Base-by-base conservation (phyloP, 495 filamentous ascomycete species). In the Geopyxis carbonaria region DNA sequence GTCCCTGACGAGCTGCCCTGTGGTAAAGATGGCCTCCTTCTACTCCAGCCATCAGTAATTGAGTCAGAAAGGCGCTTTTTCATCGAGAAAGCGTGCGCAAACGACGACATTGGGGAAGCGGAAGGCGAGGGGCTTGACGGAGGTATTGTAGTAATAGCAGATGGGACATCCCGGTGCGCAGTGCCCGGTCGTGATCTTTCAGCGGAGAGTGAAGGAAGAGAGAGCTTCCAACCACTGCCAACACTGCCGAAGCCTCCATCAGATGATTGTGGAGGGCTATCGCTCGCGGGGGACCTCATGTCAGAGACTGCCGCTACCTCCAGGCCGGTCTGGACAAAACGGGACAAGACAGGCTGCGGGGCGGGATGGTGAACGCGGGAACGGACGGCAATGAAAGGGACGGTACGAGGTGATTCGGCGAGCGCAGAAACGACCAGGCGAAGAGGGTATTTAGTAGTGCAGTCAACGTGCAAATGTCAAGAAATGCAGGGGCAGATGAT, bases 11-110 rank as follows among this genome's bases (percentile, higher is more conserved):
- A n/a, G 34, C 41, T 23, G 25, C 50, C 50, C 45, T 54, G 51
- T 28, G 53, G 51, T 22, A 54, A 31, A 25, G 51, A 54, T 19
- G 51, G 51, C 21, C 51, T 49, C 22, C 51, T 46, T 49, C 51
- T 53, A 39, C 15, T 53, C 50, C 39, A 54, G 44, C 11, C 53
- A 50, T 54, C 51, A 53, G 51, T 53, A 31, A 54, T 48, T 33
- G 51, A 54, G 27, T 54, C 51, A 8, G 51, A 54, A 33, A 54
- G 47, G 31, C 51, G 50, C 28, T 54, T 54, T 21, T 54, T 54
- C 34, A 54, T 54, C 35, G 51, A 45, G 28, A 49, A 43, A 22
- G 46, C 38, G 29, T 41, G 22, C 18, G 38, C 38, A 33, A 41
- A 33, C 16, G 38, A 19, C 18, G 36, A 39, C 36, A 39, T 39